These are phyloP conservation scores for Neolentinus lepideus DNA, from an alignment of 1,284 basidiomycete species.

Conservation along the genomic window DNA sequence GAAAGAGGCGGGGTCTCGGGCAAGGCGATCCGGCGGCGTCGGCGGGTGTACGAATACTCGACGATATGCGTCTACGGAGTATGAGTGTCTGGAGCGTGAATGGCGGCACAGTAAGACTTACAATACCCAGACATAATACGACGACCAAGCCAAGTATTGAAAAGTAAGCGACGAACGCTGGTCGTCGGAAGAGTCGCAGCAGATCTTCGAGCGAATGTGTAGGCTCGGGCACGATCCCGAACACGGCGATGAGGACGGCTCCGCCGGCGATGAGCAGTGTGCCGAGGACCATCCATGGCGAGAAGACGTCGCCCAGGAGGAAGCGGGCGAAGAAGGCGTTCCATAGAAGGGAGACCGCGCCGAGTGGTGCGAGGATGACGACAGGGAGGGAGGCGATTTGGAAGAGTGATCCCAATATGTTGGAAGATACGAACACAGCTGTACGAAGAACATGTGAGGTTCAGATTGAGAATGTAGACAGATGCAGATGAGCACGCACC, in stretches of 20 bases:
- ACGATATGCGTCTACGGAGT: slow-evolving; percentile 42
- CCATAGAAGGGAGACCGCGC: slow-evolving; percentile 90
- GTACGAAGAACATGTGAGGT: slow-evolving; percentile 3
- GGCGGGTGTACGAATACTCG: slow-evolving; percentile 39
- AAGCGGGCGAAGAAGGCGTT: slow-evolving; percentile 90
- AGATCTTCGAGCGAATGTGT: slow-evolving; percentile 89
- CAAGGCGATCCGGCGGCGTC: slow-evolving; percentile 21
- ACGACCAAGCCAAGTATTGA: slow-evolving; percentile 62
- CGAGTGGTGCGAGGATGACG: slow-evolving; percentile 88
- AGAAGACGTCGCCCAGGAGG: slow-evolving; percentile 84
- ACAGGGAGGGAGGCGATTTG: slow-evolving; percentile 94
- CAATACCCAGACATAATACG: slow-evolving; percentile 53
- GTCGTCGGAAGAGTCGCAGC: slow-evolving; percentile 70
- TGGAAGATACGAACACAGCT: slow-evolving; percentile 81
- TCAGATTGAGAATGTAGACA: background rate
- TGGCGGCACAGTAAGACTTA: slow-evolving; percentile 31
- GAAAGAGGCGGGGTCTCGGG: slow-evolving; percentile 24
- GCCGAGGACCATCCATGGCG: slow-evolving; percentile 78
- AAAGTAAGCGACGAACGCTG: slow-evolving; percentile 81
- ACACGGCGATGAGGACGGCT: slow-evolving; percentile 85
- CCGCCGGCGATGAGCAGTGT: slow-evolving; percentile 86
- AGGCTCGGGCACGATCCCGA: slow-evolving; percentile 89
- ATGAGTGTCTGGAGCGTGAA: background rate
- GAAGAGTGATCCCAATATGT: slow-evolving; percentile 88
- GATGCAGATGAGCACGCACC: slow-evolving; percentile 22